Base-by-base conservation (phyloP, 2,329 filamentous ascomycete genomes). In the Epichloe gansuensis region DNA sequence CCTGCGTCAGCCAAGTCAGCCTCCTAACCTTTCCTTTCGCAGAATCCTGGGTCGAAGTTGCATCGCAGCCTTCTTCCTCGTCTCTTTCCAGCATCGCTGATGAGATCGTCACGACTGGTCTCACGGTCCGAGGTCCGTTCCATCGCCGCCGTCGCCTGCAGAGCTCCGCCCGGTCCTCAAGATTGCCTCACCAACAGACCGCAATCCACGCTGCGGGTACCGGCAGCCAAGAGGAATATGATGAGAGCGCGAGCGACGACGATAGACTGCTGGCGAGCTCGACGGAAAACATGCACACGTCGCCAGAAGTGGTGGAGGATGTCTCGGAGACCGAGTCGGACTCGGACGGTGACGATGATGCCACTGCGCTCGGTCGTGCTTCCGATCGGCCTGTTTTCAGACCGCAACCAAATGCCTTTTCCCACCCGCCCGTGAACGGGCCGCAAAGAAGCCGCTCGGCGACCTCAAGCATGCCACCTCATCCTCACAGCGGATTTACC, bases 1-100 rank as follows among this genome's bases (percentile, higher is more conserved):
- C 38, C 50, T 49, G 17, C 48, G 37, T 46, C 46, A 31, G 43
- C 44, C 17, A 37, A 23, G 23, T 38, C 37, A 48, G 31, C 41
- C 31, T 52, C 45, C 60, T 59, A 39, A 61, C 53, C 9, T 37
- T 28, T 44, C 37, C 17, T 21, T 31, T 47, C 53, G 59, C 74
- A 91, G 93, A 97, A 72, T 96, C 93, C 8, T 98, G 93, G 93
- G 82, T 97, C 61, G 91, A 98, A 67, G 83, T 98, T 55, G 82
- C 86, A 46, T 96, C 91, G 4, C 88, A 93, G 61, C 90, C 91
- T 7, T 96, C 91, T 0, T 95, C 91, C 2, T 95, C 91, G 2
- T 96, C 91, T 13, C 75, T 95, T 12, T 95, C 91, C 21, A 95
- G 82, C 51, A 82, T 85, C 64, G 80, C 79, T 57, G 90, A 95